A percentile compares a stretch with the other conserved stretches of the same genome.
phyloP scores from a whole-genome alignment of 2,329 filamentous ascomycete genomes.

The Pseudocercospora musae region DNA sequence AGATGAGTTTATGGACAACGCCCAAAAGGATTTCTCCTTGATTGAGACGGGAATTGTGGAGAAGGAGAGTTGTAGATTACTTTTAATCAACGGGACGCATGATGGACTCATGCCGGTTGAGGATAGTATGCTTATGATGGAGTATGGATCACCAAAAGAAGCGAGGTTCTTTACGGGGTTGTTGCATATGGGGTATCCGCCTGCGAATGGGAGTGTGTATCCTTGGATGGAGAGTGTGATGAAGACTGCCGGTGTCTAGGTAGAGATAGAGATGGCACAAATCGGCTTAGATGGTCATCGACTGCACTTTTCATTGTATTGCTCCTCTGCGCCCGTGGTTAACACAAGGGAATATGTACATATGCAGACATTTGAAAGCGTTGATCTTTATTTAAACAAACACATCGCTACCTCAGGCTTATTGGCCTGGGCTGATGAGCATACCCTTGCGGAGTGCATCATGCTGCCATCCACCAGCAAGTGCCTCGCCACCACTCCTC shows the following conservation, averaged over 20 bases:
- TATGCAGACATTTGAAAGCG: slow-evolving; percentile 5
- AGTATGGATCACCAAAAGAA: slow-evolving; percentile 64
- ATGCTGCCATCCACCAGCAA: slow-evolving; percentile 85
- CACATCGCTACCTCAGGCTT: slow-evolving; percentile 34
- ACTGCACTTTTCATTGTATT: not conserved
- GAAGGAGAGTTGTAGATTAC: slow-evolving; percentile 53
- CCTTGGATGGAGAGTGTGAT: slow-evolving; percentile 61
- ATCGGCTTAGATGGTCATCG: not conserved
- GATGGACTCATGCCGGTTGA: slow-evolving; percentile 68
- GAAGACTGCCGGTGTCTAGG: slow-evolving; percentile 11
- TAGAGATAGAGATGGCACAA: slow-evolving; percentile 29
- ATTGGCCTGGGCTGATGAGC: slow-evolving; percentile 86
- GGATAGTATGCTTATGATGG: slow-evolving; percentile 62
- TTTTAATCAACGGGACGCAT: slow-evolving; percentile 59
- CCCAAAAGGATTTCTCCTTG: slow-evolving; percentile 61
- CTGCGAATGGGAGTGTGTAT: slow-evolving; percentile 56
- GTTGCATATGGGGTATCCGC: slow-evolving; percentile 66
- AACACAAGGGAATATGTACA: slow-evolving; percentile 7
- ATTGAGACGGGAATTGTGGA: slow-evolving; percentile 58
- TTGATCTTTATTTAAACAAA: slow-evolving; percentile 1
- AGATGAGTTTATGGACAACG: slow-evolving; percentile 54
- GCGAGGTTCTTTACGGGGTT: slow-evolving; percentile 60
- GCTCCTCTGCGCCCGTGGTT: slow-evolving; percentile 1
- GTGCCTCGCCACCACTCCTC: slow-evolving; percentile 67
- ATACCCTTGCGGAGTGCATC: slow-evolving; percentile 73